phyloP scores from a whole-genome alignment of 352 stramenopile genomes.

The Albugo laibachii region DNA sequence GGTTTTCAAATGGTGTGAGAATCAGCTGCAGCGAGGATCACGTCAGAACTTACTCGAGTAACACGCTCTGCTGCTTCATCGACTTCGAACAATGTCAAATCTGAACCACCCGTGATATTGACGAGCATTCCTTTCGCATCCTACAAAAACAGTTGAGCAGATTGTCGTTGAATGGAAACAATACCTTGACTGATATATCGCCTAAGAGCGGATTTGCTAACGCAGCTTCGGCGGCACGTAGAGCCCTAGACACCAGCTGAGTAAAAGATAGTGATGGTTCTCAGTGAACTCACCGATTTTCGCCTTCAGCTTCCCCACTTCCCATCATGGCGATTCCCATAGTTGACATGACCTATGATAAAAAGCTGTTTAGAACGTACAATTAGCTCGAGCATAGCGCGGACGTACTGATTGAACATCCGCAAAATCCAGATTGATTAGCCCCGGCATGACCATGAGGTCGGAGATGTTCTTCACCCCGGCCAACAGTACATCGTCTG shows the following conservation, averaged over 20 bases:
- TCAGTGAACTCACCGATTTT: conserved; percentile 36
- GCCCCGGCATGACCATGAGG: conserved; percentile 73
- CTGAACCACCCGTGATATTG: conserved; percentile 86
- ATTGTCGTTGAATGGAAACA: background rate
- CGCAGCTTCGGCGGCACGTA: conserved; percentile 67
- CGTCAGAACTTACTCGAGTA: conserved; percentile 17
- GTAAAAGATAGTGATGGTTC: conserved; percentile 1
- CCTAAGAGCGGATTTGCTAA: conserved; percentile 76
- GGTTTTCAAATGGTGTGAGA: background rate
- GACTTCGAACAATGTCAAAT: conserved; percentile 87
- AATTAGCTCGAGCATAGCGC: background rate
- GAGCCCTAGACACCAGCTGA: conserved; percentile 14
- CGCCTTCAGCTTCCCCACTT: conserved; percentile 80
- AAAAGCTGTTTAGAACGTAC: background rate
- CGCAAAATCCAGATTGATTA: conserved; percentile 79
- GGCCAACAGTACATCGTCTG: conserved; percentile 68
- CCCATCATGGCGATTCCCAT: conserved; percentile 82
- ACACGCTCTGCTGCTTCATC: conserved; percentile 75
- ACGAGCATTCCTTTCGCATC: conserved; percentile 87
- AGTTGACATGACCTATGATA: conserved; percentile 53
- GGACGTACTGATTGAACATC: conserved; percentile 56
- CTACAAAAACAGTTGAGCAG: conserved; percentile 5
- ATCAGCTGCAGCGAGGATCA: background rate
- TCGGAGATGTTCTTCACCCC: conserved; percentile 80
- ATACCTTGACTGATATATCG: conserved; percentile 74